Base-by-base conservation (phyloP, 2,329 filamentous ascomycete species). In the Dactylellina haptotyla region DNA sequence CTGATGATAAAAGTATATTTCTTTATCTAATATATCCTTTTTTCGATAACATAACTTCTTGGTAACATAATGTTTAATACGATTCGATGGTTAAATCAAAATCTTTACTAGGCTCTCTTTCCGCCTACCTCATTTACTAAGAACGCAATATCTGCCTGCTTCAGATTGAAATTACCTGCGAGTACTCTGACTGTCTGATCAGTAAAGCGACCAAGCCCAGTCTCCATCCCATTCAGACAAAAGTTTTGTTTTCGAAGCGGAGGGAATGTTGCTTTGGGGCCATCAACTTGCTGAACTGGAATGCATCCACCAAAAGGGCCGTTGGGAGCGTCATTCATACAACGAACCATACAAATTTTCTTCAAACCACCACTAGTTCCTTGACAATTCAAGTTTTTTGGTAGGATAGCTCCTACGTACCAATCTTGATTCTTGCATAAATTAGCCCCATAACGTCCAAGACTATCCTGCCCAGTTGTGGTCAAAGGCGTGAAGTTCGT, bases 131-230 rank as follows among this genome's bases (percentile, higher is more conserved):
- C 39, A 1, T 57, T 57, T 1, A 50, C 39, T 43, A 65, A 50
- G 4, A 16, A 54, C 4, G 54, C 51, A 18, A 65, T 57, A 39
- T 65, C 62, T 1, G 50, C 62, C 9, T 65, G 39, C 25, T 65
- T 65, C 3, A 65, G n/a, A 25, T 65, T 65, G 26, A 57, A 18
- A 16, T 65, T 65, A 25, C 62, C 62, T 16, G 62, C 62, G 18
- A 65, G 43, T 26, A 48, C 57, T 25, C 62, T 34, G 14, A 65
- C 20, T 1, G 12, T 30, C 23, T 65, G 57, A 39, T 65, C 62
- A 4, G 41, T 39, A 28, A 48, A 50, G 3, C 51, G 28, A 3
- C 53, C 53, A 20, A 16, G 18, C 28, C n/a, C n/a, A n/a, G n/a
- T n/a, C n/a, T n/a, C n/a, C n/a, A n/a, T n/a, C 0, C 62, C 62